A percentile compares a stretch with the other conserved stretches of the same genome.
Conservation (phyloP, 192 early-diverging fungal genomes). For the Coemansia sp. region DNA sequence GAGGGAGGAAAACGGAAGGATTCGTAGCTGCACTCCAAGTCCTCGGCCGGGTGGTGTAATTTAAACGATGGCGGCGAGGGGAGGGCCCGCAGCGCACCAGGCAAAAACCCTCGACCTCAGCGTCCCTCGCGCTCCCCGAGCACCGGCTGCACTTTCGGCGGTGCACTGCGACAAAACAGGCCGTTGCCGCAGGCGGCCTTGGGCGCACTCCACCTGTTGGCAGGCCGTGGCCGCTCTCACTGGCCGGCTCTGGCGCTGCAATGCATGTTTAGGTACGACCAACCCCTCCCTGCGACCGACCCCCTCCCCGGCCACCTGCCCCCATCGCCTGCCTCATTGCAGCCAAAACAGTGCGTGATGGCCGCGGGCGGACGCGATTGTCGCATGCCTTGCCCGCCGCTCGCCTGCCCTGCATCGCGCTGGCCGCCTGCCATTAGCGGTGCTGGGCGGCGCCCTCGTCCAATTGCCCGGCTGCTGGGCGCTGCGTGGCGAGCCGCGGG, state of each 20-base stretch:
- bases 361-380: slow-evolving; percentile 12
- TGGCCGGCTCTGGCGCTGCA: slow-evolving; percentile 11
- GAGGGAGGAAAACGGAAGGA: neutral
- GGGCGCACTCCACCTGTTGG: slow-evolving; percentile 15
- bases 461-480: slow-evolving; percentile 1
- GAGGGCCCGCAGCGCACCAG: slow-evolving; percentile 1
- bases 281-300: neutral
- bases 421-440: slow-evolving; percentile 8
- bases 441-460: neutral
- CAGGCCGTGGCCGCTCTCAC: slow-evolving; percentile 13
- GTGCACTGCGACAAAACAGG: slow-evolving; percentile 6
- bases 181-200: slow-evolving; percentile 7
- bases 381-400: neutral
- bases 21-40: neutral
- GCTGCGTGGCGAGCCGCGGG: slow-evolving; percentile 1
- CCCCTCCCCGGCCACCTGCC: slow-evolving; percentile 10
- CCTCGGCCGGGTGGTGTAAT: slow-evolving; percentile 1
- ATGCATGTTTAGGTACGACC: slow-evolving; percentile 11
- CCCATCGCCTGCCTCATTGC: slow-evolving; percentile 2
- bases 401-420: slow-evolving; percentile 5
- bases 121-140: slow-evolving; percentile 2
- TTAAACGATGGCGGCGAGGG: slow-evolving; percentile 5
- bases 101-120: slow-evolving; percentile 5
- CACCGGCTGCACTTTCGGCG: neutral
- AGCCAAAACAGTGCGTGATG: slow-evolving; percentile 12